These are phyloP conservation scores for Panaeolus papilionaceus DNA, from an alignment of 768 basidiomycete genomes.

Conservation along the genomic window DNA sequence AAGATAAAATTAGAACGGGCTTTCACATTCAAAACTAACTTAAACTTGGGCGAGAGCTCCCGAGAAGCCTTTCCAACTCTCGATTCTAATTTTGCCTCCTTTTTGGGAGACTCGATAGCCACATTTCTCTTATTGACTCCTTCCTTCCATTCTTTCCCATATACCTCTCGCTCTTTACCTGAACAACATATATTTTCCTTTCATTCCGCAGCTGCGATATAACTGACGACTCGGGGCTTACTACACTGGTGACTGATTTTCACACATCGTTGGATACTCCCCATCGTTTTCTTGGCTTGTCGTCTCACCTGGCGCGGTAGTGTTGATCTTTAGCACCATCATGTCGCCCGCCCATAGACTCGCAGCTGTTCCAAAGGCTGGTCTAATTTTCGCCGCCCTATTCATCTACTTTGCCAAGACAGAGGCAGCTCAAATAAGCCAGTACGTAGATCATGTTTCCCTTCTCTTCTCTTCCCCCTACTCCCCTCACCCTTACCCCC, in stretches of 20 bases:
- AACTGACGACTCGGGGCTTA: neutral
- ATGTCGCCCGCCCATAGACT: neutral
- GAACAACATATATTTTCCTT: conserved; percentile 1
- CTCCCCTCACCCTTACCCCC: neutral
- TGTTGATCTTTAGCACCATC: neutral
- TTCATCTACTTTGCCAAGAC: neutral
- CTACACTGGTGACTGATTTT: neutral
- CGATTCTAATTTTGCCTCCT: conserved; percentile 12
- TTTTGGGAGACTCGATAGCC: conserved; percentile 1
- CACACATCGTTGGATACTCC: neutral
- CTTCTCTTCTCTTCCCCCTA: neutral
- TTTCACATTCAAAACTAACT: conserved; percentile 8
- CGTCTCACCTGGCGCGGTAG: neutral
- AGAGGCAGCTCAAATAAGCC: neutral
- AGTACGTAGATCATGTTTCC: neutral
- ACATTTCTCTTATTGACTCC: neutral
- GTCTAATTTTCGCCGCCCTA: neutral
- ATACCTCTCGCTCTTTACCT: neutral
- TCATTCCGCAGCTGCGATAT: conserved; percentile 7
- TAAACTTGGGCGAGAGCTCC: neutral
- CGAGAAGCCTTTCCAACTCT: neutral
- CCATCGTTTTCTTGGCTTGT: neutral
- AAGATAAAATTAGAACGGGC: neutral
- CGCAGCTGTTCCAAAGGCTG: neutral
- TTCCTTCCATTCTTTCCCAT: conserved; percentile 4